A percentile compares a stretch with the other conserved stretches of the same genome.
Evolutionary conservation across 768 basidiomycete species (phyloP).

Genomic region (Suillus luteus): DNA sequence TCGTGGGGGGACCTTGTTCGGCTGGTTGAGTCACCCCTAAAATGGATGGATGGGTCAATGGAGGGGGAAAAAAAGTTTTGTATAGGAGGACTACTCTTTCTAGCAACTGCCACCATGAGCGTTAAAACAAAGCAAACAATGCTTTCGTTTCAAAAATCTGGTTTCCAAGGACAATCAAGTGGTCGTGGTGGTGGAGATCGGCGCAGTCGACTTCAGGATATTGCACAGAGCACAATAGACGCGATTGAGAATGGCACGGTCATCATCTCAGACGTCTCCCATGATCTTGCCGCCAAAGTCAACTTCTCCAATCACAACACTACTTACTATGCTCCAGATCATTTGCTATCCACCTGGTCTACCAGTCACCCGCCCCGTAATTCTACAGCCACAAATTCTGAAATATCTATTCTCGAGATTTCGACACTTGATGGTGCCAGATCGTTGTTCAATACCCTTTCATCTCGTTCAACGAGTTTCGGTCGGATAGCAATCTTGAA

Average conservation of each 20-base stretch:
- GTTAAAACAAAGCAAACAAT: conserved; percentile 12
- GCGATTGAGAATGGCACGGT: conserved; percentile 51
- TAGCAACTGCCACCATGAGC: conserved; percentile 5
- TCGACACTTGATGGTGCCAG: conserved; percentile 66
- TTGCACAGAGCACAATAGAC: conserved; percentile 53
- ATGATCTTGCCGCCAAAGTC: conserved; percentile 39
- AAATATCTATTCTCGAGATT: conserved; percentile 56
- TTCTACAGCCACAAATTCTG: conserved; percentile 8
- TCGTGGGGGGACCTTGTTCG: not conserved
- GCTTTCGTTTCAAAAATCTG: conserved; percentile 8
- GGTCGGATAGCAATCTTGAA: conserved; percentile 64
- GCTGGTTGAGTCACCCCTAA: not conserved
- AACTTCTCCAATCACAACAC: conserved; percentile 45
- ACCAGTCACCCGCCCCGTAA: conserved; percentile 16
- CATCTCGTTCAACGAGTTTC: conserved; percentile 16
- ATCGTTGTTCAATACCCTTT: conserved; percentile 30
- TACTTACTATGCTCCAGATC: conserved; percentile 53
- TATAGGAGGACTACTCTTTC: not conserved
- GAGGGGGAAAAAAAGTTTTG: not conserved
- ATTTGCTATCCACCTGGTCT: conserved; percentile 49
- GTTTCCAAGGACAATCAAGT: not conserved
- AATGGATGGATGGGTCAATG: not conserved
- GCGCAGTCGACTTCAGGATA: conserved; percentile 31
- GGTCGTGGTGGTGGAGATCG: conserved; percentile 9
- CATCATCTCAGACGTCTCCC: conserved; percentile 26